phyloP scores from a whole-genome alignment of 1,284 basidiomycete species.

The Fomes fomentarius region DNA sequence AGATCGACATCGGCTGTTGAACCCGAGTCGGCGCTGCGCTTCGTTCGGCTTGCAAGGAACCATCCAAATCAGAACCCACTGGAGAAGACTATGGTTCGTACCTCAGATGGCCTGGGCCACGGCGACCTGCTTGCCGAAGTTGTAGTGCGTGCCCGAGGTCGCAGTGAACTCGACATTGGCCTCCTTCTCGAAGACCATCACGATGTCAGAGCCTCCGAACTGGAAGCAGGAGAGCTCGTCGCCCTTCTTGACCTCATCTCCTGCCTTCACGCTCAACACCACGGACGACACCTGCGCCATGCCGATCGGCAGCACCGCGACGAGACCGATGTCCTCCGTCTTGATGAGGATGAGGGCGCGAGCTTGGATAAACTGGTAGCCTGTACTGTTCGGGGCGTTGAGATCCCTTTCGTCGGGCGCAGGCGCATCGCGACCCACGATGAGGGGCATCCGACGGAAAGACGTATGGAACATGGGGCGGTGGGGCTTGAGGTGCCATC shows the following conservation, averaged over 20 bases:
- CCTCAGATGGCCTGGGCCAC: background rate
- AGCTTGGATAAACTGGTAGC: slow-evolving; percentile 32
- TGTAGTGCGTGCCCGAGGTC: slow-evolving; percentile 17
- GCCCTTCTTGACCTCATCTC: slow-evolving; percentile 22
- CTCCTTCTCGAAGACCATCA: slow-evolving; percentile 26
- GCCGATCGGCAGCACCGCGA: slow-evolving; percentile 29
- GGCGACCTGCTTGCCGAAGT: slow-evolving; percentile 8
- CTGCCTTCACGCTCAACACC: slow-evolving; percentile 19
- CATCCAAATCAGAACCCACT: too few species aligned
- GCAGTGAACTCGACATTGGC: slow-evolving; percentile 22
- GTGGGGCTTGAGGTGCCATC: background rate
- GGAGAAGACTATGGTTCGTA: too few species aligned
- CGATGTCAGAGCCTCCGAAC: slow-evolving; percentile 27
- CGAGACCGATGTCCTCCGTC: slow-evolving; percentile 21
- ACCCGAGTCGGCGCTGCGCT: too few species aligned
- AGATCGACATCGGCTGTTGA: too few species aligned
- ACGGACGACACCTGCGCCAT: slow-evolving; percentile 31
- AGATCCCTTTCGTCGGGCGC: too few species aligned
- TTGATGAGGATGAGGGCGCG: slow-evolving; percentile 26
- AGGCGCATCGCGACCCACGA: too few species aligned
- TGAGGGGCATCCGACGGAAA: too few species aligned
- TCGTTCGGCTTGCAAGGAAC: too few species aligned
- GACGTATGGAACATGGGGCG: too few species aligned
- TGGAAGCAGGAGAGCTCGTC: slow-evolving; percentile 26
- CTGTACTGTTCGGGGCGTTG: slow-evolving; percentile 24